Conservation (phyloP, 2,329 filamentous ascomycete genomes). For the Trichoderma afroharzianum region DNA sequence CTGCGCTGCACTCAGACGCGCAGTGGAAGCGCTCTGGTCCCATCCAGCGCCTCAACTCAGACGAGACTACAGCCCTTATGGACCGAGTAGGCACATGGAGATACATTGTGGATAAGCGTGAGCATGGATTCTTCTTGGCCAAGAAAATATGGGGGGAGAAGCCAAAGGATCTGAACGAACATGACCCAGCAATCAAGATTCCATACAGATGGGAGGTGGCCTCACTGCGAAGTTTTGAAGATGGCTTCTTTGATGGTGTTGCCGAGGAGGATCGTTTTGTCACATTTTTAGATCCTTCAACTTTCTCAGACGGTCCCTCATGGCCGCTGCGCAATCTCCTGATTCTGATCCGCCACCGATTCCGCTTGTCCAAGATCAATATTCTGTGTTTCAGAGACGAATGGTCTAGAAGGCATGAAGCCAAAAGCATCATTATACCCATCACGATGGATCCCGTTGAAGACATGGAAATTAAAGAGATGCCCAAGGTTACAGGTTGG, state of each 20-base stretch:
- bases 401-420: conserved; percentile 71
- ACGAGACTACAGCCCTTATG: conserved; percentile 75
- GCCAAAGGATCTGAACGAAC: conserved; percentile 42
- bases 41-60: conserved; percentile 53
- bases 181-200: conserved; percentile 46
- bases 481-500: conserved; percentile 95
- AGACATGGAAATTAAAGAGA: conserved; percentile 43
- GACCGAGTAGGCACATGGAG: conserved; percentile 85
- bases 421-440: conserved; percentile 74
- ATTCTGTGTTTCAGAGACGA: conserved; percentile 89
- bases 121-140: conserved; percentile 94
- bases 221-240: conserved; percentile 73
- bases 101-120: conserved; percentile 73
- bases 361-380: conserved; percentile 71
- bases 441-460: conserved; percentile 53
- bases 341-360: conserved; percentile 78
- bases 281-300: conserved; percentile 88
- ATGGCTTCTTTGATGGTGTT: conserved; percentile 77
- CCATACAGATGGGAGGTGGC: conserved; percentile 75
- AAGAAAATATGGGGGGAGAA: conserved; percentile 60
- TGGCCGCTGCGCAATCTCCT: conserved; percentile 92
- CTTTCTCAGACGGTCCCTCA: conserved; percentile 79
- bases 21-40: conserved; percentile 66
- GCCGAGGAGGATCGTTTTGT: conserved; percentile 74
- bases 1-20: conserved; percentile 84